Percentiles rank a stretch among this genome's conserved stretches.
Conservation (phyloP, 2,329 filamentous ascomycete genomes). For the Ophiostoma australiae region DNA sequence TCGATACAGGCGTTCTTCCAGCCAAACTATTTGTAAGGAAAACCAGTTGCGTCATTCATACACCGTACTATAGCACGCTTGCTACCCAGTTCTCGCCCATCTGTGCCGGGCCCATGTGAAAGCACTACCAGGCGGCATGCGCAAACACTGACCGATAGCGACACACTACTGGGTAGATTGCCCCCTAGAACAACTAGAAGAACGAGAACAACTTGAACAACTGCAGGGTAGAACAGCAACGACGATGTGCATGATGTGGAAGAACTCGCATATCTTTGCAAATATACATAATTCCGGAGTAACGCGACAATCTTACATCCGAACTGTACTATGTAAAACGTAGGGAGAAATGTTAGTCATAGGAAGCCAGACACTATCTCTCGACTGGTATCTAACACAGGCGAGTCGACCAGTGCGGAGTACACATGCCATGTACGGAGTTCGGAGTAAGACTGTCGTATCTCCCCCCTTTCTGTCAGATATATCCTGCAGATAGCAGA, state of each 20-base stretch:
- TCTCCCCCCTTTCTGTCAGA: no score
- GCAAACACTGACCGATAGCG: background rate
- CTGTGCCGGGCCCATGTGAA: background rate
- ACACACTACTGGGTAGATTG: conserved; percentile 4
- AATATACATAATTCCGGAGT: background rate
- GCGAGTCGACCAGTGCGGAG: background rate
- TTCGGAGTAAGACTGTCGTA: background rate
- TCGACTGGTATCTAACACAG: background rate
- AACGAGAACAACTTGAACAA: background rate
- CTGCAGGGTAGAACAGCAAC: background rate
- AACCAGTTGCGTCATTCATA: background rate
- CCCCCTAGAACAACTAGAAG: background rate
- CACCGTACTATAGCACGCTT: background rate
- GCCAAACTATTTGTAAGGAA: background rate
- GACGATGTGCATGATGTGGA: background rate
- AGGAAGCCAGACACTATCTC: background rate
- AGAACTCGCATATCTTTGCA: background rate
- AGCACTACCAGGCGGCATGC: background rate
- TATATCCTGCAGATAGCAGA: background rate
- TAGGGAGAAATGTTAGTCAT: background rate
- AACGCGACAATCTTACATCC: conserved; percentile 3
- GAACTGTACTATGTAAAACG: background rate
- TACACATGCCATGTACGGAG: background rate
- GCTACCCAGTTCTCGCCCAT: background rate
- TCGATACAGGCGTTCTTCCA: no score